Evolutionary conservation across 2,329 filamentous ascomycete species (phyloP).

Genomic region (Paecilomyces sp.): DNA sequence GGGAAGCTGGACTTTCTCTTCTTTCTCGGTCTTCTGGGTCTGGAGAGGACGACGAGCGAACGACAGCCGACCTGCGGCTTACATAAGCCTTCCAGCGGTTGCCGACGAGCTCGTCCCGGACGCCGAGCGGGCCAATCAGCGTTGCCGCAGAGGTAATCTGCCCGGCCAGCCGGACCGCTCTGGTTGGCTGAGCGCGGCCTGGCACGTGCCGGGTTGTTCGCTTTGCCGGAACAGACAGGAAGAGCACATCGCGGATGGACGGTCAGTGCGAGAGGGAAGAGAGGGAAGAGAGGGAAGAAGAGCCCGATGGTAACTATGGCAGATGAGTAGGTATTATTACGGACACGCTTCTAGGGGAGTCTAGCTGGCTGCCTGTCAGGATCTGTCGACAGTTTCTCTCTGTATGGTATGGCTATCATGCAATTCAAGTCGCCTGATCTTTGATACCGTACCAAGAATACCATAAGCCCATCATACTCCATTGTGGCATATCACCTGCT

Average conservation of each 20-base stretch:
- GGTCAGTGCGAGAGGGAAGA: not conserved
- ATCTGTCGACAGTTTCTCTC: not conserved
- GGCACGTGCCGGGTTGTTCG: conserved; percentile 22
- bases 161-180: conserved; percentile 20
- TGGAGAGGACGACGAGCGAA: conserved; percentile 11
- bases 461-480: too few species aligned
- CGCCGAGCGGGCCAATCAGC: conserved; percentile 27
- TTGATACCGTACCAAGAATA: not conserved
- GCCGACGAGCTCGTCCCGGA: conserved; percentile 22
- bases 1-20: conserved; percentile 17
- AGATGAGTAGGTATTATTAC: too few species aligned
- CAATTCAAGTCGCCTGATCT: not conserved
- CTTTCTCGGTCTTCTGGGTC: conserved; percentile 4
- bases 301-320: not conserved
- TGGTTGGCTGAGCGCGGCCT: conserved; percentile 19
- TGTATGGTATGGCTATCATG: not conserved
- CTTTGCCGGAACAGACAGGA: conserved; percentile 18
- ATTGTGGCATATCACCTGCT: not conserved
- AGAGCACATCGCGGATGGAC: conserved; percentile 7
- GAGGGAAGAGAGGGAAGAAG: not conserved
- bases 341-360: not conserved
- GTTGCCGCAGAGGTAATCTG: conserved; percentile 26
- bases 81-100: conserved; percentile 28
- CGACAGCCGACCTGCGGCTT: conserved; percentile 16
- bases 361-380: not conserved